These are phyloP conservation scores for Puccinia polysora DNA, from an alignment of 1,284 basidiomycete genomes.

Conservation along the genomic window DNA sequence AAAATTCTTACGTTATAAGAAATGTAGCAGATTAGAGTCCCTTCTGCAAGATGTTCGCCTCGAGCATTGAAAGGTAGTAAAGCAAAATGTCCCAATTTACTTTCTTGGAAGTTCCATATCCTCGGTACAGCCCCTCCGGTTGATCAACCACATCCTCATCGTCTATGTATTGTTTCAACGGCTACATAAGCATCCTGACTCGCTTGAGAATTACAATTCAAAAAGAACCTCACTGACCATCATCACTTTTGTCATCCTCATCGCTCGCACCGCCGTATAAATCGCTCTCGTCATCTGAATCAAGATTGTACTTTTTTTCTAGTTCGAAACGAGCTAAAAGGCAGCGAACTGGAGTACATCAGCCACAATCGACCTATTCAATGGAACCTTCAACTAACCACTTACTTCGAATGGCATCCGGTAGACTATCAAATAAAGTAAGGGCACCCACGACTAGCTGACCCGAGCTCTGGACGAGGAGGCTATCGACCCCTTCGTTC, in stretches of 20 bases:
- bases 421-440: slow-evolving; percentile 25
- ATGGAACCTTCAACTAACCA: not conserved
- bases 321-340: slow-evolving; percentile 27
- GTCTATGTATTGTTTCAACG: slow-evolving; percentile 16
- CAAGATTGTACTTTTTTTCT: slow-evolving; percentile 23
- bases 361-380: not conserved
- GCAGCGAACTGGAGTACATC: not conserved
- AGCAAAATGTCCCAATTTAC: too few species aligned
- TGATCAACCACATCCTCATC: slow-evolving; percentile 35
- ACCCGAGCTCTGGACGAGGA: slow-evolving; percentile 31
- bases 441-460: slow-evolving; percentile 31
- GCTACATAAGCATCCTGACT: not conserved
- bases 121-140: not conserved
- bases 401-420: slow-evolving; percentile 33
- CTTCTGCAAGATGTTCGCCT: not conserved
- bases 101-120: not conserved
- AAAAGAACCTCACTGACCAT: slow-evolving; percentile 6
- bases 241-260: slow-evolving; percentile 5
- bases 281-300: slow-evolving; percentile 26
- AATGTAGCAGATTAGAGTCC: too few species aligned
- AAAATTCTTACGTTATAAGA: not conserved
- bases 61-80: not conserved
- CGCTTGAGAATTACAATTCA: not conserved
- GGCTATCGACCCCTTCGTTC: slow-evolving; percentile 18
- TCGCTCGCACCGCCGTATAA: slow-evolving; percentile 27